Base-by-base conservation (phyloP, 257 asterid species). In the Solanum pimpinellifolium region DNA sequence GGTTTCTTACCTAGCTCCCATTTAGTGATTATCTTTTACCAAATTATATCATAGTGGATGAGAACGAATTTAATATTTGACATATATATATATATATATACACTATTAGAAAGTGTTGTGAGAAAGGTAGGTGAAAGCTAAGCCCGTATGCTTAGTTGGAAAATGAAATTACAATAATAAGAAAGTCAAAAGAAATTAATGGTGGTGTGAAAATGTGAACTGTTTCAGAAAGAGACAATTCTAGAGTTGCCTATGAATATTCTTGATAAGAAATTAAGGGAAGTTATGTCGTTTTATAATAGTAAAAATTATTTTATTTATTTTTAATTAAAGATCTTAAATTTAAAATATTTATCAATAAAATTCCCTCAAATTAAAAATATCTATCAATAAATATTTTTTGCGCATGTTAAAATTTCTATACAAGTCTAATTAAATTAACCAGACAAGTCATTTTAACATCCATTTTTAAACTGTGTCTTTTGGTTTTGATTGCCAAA, bases 21-120 rank as follows among this genome's bases (percentile, higher is more conserved):
- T 72, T 25, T 21, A 76, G 88, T 87, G 47, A 88, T 85, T 91
- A 47, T 80, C 44, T 47, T 47, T 80, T 29, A 80, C 85, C 42
- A 29, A 29, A 47, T 27, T 27, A 80, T 62, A n/a, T 23, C 11
- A 62, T 62, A 62, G 31, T n/a, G 31, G 15, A 62, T n/a, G 16
- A 1, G 15, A 23, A 62, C 29, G 70, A 62, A 62, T 62, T 62
- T 62, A 62, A 62, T n/a, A 62, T 23, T 44, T 78, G 41, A 44
- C 39, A 42, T 13, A 7, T n/a, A 25, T 14, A 42, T 49, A 41
- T 13, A 76, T 35, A 35, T 6, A 35, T 35, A 35, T 1, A 35
- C 39, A 35, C 13, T 11, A 44, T 77, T 16, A 15, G 84, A 47
- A 27, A 46, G 27, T 78, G 39, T 46, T 78, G 14, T 44, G 66